Percentiles rank a stretch among this genome's conserved stretches.
phyloP scores from a whole-genome alignment of 176 grass and related monocot species.

The Alopecurus myosuroides region DNA sequence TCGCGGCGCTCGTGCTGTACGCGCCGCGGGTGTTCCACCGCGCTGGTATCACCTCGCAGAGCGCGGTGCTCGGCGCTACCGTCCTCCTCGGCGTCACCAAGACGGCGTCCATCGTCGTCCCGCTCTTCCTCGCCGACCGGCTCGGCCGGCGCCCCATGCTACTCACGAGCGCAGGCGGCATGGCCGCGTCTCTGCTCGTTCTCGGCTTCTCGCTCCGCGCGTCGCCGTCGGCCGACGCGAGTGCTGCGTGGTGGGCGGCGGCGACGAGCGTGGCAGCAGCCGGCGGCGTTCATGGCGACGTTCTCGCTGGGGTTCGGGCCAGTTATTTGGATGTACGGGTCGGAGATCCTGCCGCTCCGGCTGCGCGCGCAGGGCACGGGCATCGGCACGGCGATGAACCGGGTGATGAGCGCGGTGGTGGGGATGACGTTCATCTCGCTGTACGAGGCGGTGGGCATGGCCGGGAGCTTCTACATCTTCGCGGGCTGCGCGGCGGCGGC shows the following conservation, averaged over 20 bases:
- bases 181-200: conserved; percentile 33
- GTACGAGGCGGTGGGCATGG: conserved; percentile 45
- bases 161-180: conserved; percentile 47
- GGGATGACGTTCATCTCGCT: conserved; percentile 58
- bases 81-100: conserved; percentile 45
- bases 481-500: conserved; percentile 10
- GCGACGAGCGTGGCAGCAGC: conserved; percentile 21
- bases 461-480: conserved; percentile 63
- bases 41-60: conserved; percentile 32
- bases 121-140: conserved; percentile 49
- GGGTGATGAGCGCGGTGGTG: conserved; percentile 49
- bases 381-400: conserved; percentile 46
- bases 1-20: conserved; percentile 56
- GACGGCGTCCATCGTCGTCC: conserved; percentile 40
- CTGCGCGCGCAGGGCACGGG: conserved; percentile 44
- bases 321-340: conserved; percentile 51
- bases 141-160: conserved; percentile 63
- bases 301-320: conserved; percentile 66
- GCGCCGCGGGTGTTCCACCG: conserved; percentile 55
- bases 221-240: neutral
- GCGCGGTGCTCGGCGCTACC: conserved; percentile 33
- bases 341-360: conserved; percentile 56
- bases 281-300: conserved; percentile 31
- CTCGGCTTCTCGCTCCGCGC: conserved; percentile 18
- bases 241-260: neutral